These are phyloP conservation scores for Fraxinus nigra DNA, from an alignment of 305 asterid species.

Conservation along the genomic window DNA sequence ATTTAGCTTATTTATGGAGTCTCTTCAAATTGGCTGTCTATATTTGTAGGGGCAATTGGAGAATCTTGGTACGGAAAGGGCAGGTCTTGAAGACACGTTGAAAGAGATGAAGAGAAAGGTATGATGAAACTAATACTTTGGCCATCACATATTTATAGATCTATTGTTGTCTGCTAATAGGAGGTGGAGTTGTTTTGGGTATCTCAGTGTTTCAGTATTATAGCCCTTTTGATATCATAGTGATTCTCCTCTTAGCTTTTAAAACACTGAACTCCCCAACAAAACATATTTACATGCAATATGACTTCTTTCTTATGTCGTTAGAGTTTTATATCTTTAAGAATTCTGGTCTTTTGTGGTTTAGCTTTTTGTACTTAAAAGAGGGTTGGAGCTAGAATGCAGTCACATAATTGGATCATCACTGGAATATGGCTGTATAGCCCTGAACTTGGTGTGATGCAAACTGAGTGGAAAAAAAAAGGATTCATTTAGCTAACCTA, in stretches of 20 bases:
- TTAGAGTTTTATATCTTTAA: background rate
- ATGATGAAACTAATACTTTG: conserved; percentile 22
- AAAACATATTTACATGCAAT: background rate
- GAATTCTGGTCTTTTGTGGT: background rate
- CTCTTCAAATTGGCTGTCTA: background rate
- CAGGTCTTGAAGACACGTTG: conserved; percentile 98
- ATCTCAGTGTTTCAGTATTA: background rate
- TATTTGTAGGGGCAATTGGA: conserved; percentile 82
- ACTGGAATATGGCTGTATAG: background rate
- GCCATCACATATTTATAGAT: conserved; percentile 2
- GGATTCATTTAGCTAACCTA: background rate
- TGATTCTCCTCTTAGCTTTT: background rate
- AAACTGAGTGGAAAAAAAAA: background rate
- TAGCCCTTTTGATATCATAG: background rate
- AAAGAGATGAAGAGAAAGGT: conserved; percentile 99
- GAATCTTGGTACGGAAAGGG: conserved; percentile 95
- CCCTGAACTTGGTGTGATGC: background rate
- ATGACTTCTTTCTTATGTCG: background rate
- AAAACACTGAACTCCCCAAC: background rate
- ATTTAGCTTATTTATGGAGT: background rate
- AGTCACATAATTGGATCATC: background rate
- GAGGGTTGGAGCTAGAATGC: background rate
- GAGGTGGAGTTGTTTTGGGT: background rate
- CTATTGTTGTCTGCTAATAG: background rate
- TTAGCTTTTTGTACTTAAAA: background rate